phyloP scores from a whole-genome alignment of 2,329 filamentous ascomycete species.

The Diaporthe ampelina region DNA sequence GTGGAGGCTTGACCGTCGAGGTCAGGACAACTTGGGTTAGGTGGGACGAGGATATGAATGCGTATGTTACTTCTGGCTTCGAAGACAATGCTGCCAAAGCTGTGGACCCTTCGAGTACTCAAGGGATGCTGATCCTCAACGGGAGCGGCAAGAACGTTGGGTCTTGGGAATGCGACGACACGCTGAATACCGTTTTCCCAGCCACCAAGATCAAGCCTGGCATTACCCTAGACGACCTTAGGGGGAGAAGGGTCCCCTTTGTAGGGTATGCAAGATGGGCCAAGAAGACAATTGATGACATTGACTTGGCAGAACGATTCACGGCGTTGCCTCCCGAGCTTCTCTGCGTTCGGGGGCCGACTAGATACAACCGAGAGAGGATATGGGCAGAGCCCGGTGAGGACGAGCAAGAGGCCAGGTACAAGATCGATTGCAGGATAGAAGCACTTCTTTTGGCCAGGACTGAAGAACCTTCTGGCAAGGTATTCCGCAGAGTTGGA shows the following conservation, averaged over 20 bases:
- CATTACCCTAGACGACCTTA: not conserved
- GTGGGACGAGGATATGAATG: not conserved
- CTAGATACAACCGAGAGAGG: not conserved
- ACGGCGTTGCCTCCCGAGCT: conserved; percentile 4
- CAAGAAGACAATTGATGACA: not conserved
- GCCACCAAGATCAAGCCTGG: conserved; percentile 17
- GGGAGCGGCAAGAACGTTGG: not conserved
- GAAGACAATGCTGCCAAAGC: not conserved
- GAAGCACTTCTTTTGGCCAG: conserved; percentile 6
- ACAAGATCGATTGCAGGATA: not conserved
- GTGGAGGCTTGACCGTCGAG: not conserved
- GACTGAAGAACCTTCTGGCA: not conserved
- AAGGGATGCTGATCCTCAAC: not conserved
- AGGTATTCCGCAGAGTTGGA: conserved; percentile 18
- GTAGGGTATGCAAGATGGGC: not conserved
- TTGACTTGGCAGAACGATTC: not conserved
- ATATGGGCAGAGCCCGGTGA: not conserved
- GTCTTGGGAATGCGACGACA: conserved; percentile 13
- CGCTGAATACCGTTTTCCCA: conserved; percentile 9
- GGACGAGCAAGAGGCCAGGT: not conserved
- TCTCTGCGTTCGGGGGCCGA: conserved; percentile 6
- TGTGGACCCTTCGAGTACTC: not conserved
- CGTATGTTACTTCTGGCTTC: not conserved
- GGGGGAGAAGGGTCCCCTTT: not conserved
- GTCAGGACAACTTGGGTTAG: not conserved